These are phyloP conservation scores for Kodamaea anthophila DNA, from an alignment of 1,139 yeast genomes.

Conservation along the genomic window DNA sequence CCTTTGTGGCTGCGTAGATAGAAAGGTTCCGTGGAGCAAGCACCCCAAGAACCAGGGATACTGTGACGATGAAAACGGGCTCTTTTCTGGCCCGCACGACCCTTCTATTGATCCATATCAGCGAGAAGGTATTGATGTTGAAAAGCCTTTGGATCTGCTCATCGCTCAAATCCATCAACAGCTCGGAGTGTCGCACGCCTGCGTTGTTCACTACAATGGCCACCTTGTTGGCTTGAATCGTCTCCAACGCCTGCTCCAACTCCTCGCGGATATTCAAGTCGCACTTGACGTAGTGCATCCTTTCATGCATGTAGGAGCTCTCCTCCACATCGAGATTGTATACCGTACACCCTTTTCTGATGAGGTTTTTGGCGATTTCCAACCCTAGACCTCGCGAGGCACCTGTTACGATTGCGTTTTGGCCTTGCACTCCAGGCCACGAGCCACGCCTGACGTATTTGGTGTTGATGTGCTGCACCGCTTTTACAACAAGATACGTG, in stretches of 20 bases:
- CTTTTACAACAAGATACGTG: neutral
- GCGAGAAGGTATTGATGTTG: slow-evolving; percentile 53
- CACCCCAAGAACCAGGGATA: slow-evolving; percentile 67
- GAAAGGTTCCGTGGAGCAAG: slow-evolving; percentile 67
- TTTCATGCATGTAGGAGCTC: slow-evolving; percentile 16
- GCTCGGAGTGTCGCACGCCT: slow-evolving; percentile 52
- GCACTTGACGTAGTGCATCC: slow-evolving; percentile 30
- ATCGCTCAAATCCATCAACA: slow-evolving; percentile 31
- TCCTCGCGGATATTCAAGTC: slow-evolving; percentile 41
- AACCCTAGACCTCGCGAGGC: slow-evolving; percentile 60
- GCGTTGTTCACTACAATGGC: slow-evolving; percentile 66
- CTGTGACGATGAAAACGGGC: slow-evolving; percentile 49
- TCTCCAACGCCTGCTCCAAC: slow-evolving; percentile 17
- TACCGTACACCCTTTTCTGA: slow-evolving; percentile 27
- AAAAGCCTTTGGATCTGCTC: slow-evolving; percentile 33
- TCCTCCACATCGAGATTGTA: slow-evolving; percentile 42
- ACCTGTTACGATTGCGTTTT: slow-evolving; percentile 54
- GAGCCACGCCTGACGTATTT: slow-evolving; percentile 6
- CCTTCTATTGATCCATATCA: slow-evolving; percentile 42
- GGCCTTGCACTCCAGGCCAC: slow-evolving; percentile 11
- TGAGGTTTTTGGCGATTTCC: slow-evolving; percentile 33
- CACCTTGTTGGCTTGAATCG: slow-evolving; percentile 24
- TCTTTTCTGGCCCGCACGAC: slow-evolving; percentile 19
- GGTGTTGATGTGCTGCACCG: slow-evolving; percentile 2
- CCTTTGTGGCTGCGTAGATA: slow-evolving; percentile 60